phyloP scores from a whole-genome alignment of 2,329 filamentous ascomycete species.

The Gnomoniopsis sp. region DNA sequence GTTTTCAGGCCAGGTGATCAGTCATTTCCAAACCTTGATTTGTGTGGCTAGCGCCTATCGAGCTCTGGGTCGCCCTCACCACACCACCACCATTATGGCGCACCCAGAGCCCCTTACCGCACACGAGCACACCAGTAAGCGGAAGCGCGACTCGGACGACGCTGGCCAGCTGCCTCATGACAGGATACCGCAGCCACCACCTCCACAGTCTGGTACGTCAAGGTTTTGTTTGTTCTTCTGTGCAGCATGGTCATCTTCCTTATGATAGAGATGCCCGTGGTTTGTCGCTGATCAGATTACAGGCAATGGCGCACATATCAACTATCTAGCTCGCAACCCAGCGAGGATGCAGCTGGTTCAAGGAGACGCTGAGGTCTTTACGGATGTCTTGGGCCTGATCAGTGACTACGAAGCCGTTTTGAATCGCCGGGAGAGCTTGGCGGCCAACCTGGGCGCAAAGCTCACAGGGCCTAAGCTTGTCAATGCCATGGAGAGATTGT shows the following conservation, averaged over 20 bases:
- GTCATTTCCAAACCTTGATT: neutral
- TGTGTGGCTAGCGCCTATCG: constrained; percentile 7
- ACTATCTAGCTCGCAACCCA: constrained; percentile 48
- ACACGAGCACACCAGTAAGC: constrained; percentile 35
- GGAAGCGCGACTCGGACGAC: constrained; percentile 47
- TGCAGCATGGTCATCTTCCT: neutral
- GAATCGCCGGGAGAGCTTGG: constrained; percentile 81
- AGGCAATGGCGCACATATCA: constrained; percentile 41
- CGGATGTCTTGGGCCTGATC: constrained; percentile 68
- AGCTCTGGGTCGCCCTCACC: constrained; percentile 21
- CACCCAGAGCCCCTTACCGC: constrained; percentile 23
- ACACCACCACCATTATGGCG: constrained; percentile 34
- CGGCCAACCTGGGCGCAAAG: constrained; percentile 78
- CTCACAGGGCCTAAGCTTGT: constrained; percentile 79
- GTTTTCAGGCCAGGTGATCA: neutral
- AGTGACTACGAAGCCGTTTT: constrained; percentile 79
- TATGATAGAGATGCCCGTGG: neutral
- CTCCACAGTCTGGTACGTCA: constrained; percentile 43
- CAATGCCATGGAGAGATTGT: constrained; percentile 81
- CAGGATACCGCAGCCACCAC: constrained; percentile 41
- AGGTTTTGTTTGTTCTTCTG: constrained; percentile 17
- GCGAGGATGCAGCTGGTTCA: constrained; percentile 49
- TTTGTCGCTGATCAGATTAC: constrained; percentile 12
- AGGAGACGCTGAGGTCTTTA: constrained; percentile 63
- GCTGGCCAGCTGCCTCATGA: constrained; percentile 34